Conservation (phyloP, 352 stramenopile species). For the Phytopythium cucurbitacearum region DNA sequence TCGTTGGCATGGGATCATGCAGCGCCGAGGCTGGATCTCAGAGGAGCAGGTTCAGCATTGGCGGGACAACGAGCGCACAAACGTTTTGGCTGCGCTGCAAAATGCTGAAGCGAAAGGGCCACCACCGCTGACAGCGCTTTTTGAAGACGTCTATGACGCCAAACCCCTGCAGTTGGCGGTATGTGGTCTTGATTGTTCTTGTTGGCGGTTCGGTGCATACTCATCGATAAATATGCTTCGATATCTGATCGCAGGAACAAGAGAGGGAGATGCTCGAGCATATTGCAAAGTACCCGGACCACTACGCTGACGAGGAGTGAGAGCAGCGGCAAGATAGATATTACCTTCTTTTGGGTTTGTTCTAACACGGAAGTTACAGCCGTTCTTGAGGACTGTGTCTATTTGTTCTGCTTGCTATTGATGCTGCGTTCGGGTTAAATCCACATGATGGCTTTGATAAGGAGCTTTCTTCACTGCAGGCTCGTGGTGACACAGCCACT, state of each 20-base stretch:
- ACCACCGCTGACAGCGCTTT: constrained; percentile 90
- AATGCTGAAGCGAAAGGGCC: constrained; percentile 89
- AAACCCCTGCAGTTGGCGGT: constrained; percentile 91
- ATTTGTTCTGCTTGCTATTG: too few relatives aligned
- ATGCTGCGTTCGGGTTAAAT: too few relatives aligned
- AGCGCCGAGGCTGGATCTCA: constrained; percentile 87
- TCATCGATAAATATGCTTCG: constrained; percentile 1
- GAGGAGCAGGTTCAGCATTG: constrained; percentile 78
- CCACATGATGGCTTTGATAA: too few relatives aligned
- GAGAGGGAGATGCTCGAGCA: constrained; percentile 90
- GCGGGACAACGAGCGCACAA: constrained; percentile 86
- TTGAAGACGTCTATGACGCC: constrained; percentile 97
- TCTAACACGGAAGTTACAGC: too few relatives aligned
- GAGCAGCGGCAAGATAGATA: not conserved
- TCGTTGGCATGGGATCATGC: constrained; percentile 4
- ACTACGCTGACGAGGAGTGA: constrained; percentile 67
- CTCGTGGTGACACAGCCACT: too few relatives aligned
- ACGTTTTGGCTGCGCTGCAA: constrained; percentile 79
- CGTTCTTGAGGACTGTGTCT: too few relatives aligned
- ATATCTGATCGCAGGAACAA: constrained; percentile 71
- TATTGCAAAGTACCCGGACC: constrained; percentile 91
- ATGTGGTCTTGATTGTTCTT: constrained; percentile 7
- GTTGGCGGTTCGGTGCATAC: not conserved
- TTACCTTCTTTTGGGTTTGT: not conserved
- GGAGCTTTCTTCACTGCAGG: too few relatives aligned